These are phyloP conservation scores for Bauhinia variegata DNA, from an alignment of 306 rosid genomes.

Conservation along the genomic window DNA sequence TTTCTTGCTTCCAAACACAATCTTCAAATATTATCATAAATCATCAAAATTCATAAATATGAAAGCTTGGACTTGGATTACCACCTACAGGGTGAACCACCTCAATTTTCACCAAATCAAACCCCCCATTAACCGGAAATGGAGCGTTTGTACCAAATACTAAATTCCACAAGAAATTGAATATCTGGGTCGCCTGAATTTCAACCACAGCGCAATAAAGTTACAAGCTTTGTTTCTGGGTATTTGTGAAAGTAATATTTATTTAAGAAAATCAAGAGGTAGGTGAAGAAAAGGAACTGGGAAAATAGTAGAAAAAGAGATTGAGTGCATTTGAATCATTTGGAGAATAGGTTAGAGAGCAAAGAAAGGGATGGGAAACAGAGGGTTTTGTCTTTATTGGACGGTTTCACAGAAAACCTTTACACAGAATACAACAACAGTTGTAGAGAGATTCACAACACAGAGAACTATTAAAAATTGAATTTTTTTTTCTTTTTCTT, in stretches of 20 bases:
- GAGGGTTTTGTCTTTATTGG: conserved; percentile 27
- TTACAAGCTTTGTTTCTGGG: conserved; percentile 3
- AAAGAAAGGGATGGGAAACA: conserved; percentile 34
- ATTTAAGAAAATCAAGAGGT: conserved; percentile 27
- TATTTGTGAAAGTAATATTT: conserved; percentile 15
- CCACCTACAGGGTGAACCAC: conserved; percentile 23
- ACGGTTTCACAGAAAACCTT: background rate
- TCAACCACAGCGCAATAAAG: conserved; percentile 34
- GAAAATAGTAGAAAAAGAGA: conserved; percentile 22
- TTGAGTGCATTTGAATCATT: conserved; percentile 41
- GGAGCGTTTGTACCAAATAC: conserved; percentile 29
- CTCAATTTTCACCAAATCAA: conserved; percentile 28
- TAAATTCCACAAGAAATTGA: conserved; percentile 24
- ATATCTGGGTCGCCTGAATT: conserved; percentile 38
- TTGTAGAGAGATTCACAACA: too few species aligned
- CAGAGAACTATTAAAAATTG: background rate
- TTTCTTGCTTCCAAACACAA: conserved; percentile 26
- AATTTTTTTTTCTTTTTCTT: background rate
- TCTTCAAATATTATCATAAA: conserved; percentile 24
- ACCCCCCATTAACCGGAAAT: conserved; percentile 37
- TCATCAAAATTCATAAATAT: conserved; percentile 8
- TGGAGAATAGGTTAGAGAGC: background rate
- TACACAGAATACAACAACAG: background rate
- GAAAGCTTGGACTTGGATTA: conserved; percentile 26
- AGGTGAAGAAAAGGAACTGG: conserved; percentile 47